Percentiles rank a stretch among this genome's conserved stretches.
Conservation (phyloP, 169 alveolate genomes). For the Babesia bovis region DNA sequence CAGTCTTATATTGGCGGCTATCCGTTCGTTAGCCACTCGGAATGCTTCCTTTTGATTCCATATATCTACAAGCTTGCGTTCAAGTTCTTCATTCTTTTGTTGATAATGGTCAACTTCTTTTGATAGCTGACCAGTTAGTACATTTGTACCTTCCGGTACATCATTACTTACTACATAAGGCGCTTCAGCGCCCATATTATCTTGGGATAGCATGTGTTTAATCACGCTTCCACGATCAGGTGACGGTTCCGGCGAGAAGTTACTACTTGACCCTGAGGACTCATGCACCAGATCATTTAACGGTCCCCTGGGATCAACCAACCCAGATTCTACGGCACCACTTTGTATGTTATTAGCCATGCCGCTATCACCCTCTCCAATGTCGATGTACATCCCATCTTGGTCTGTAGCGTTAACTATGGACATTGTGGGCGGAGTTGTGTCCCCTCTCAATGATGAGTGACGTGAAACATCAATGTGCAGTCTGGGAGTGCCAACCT, state of each 20-base stretch:
- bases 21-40: slow-evolving; percentile 16
- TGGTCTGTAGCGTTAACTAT: background rate
- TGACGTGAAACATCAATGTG: too few species aligned
- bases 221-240: background rate
- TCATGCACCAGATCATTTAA: background rate
- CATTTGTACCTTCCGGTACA: background rate
- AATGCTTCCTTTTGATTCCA: slow-evolving; percentile 27
- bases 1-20: slow-evolving; percentile 7
- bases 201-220: background rate
- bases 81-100: slow-evolving; percentile 12
- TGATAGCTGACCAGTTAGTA: background rate
- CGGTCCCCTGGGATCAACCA: too few species aligned
- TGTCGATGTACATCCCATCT: background rate
- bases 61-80: slow-evolving; percentile 5
- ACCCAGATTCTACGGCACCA: too few species aligned
- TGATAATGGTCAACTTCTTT: slow-evolving; percentile 22
- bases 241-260: background rate
- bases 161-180: too few species aligned
- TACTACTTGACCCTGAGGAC: background rate
- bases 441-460: too few species aligned
- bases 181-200: background rate
- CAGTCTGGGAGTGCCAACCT: too few species aligned
- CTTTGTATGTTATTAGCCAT: slow-evolving; percentile 3
- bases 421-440: too few species aligned
- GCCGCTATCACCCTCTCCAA: background rate